Evolutionary conservation across 352 stramenopile species (phyloP).

Genomic region (Phytopythium helicoides): DNA sequence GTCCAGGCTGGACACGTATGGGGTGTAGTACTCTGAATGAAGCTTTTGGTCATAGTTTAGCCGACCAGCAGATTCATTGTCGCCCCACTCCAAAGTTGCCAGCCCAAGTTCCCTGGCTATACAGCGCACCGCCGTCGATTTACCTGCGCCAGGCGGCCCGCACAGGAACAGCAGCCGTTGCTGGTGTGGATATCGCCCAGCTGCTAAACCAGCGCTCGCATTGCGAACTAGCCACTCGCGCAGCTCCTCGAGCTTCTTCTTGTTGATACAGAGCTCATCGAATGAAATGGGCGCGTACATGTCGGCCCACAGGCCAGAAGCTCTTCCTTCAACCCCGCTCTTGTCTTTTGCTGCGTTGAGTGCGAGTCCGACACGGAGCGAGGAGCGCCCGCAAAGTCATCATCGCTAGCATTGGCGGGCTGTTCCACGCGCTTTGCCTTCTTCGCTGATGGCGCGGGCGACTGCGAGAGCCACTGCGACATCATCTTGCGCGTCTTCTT

Average conservation of each 20-base stretch:
- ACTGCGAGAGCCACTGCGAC: slow-evolving; percentile 41
- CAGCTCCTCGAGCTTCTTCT: slow-evolving; percentile 80
- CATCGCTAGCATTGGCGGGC: slow-evolving; percentile 35
- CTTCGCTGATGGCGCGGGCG: slow-evolving; percentile 8
- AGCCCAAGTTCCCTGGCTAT: slow-evolving; percentile 48
- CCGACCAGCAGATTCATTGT: slow-evolving; percentile 56
- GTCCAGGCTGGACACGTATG: slow-evolving; percentile 50
- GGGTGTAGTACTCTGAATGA: slow-evolving; percentile 42
- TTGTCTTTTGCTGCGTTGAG: slow-evolving; percentile 4
- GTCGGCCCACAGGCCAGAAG: slow-evolving; percentile 49
- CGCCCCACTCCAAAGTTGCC: slow-evolving; percentile 63
- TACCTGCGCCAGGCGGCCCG: slow-evolving; percentile 74
- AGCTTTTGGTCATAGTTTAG: slow-evolving; percentile 55
- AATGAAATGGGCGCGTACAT: slow-evolving; percentile 33
- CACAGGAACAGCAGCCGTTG: slow-evolving; percentile 80
- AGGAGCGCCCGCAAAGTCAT: slow-evolving; percentile 13
- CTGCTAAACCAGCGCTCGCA: slow-evolving; percentile 8
- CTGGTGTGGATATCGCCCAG: slow-evolving; percentile 6
- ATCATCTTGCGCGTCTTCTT: slow-evolving; percentile 30
- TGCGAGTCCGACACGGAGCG: slow-evolving; percentile 1
- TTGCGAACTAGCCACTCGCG: slow-evolving; percentile 53
- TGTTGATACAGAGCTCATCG: slow-evolving; percentile 79
- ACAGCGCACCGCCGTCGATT: slow-evolving; percentile 73
- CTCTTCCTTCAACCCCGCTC: background rate
- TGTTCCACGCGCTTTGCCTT: slow-evolving; percentile 15